Percentiles rank a stretch among this genome's conserved stretches.
Conservation (phyloP, 2,329 filamentous ascomycete genomes). For the Colletotrichum sp. region DNA sequence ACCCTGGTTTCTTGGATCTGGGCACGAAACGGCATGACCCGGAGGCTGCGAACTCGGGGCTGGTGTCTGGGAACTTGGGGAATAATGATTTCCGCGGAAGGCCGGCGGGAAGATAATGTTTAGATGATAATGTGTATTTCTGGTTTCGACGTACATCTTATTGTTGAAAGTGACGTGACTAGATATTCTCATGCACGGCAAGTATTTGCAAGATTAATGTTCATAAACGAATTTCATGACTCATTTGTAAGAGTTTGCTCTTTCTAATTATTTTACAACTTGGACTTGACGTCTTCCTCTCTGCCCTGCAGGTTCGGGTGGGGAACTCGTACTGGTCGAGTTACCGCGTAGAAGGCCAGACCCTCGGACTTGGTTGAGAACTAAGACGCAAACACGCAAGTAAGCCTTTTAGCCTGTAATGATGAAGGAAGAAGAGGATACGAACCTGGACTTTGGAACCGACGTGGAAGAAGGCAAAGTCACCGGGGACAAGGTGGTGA, state of each 20-base stretch:
- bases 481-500: neutral
- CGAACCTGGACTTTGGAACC: neutral
- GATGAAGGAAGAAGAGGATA: neutral
- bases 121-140: neutral
- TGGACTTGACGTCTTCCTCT: neutral
- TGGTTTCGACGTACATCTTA: neutral
- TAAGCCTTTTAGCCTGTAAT: neutral
- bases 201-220: neutral
- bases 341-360: conserved; percentile 18
- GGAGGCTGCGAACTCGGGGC: neutral
- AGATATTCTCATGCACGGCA: neutral
- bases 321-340: neutral
- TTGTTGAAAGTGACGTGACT: neutral
- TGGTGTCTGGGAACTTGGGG: neutral
- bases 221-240: neutral
- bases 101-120: neutral
- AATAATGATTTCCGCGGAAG: neutral
- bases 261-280: neutral
- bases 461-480: conserved; percentile 1
- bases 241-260: neutral
- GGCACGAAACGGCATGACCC: neutral
- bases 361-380: conserved; percentile 20
- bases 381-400: neutral
- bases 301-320: conserved; percentile 6
- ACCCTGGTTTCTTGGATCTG: conserved; percentile 10